Evolutionary conservation across 2,329 filamentous ascomycete species (phyloP).

Genomic region (Aspergillus arachidicola): DNA sequence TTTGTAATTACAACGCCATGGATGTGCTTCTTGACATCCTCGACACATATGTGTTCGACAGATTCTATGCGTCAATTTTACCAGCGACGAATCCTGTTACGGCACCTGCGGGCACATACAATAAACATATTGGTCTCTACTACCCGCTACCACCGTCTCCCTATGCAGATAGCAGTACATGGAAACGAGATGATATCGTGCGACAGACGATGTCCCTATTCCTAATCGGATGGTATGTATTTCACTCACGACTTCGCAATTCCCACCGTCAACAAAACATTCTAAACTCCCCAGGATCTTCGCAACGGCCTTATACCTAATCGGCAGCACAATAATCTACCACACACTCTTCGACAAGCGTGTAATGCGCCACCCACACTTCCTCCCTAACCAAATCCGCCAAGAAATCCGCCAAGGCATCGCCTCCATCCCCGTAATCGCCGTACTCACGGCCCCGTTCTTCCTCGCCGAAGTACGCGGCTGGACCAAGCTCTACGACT

Average conservation of each 20-base stretch:
- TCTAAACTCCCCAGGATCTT: slow-evolving; percentile 68
- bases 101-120: slow-evolving; percentile 12
- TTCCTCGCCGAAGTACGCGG: slow-evolving; percentile 84
- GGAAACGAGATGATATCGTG: slow-evolving; percentile 32
- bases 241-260: background rate
- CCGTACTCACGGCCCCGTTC: slow-evolving; percentile 75
- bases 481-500: slow-evolving; percentile 83
- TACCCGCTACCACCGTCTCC: slow-evolving; percentile 28
- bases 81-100: slow-evolving; percentile 13
- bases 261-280: background rate
- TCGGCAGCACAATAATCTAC: slow-evolving; percentile 81
- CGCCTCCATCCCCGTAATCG: slow-evolving; percentile 75
- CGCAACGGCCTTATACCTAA: slow-evolving; percentile 78
- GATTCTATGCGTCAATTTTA: slow-evolving; percentile 63
- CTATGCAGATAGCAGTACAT: slow-evolving; percentile 30
- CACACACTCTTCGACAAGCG: slow-evolving; percentile 87
- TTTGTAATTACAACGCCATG: slow-evolving; percentile 58
- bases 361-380: slow-evolving; percentile 84
- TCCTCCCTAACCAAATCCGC: slow-evolving; percentile 86
- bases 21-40: slow-evolving; percentile 80
- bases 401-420: slow-evolving; percentile 81
- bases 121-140: slow-evolving; percentile 31
- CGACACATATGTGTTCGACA: slow-evolving; percentile 77
- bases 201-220: slow-evolving; percentile 34
- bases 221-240: slow-evolving; percentile 30